Evolutionary conservation across 108 stramenopile genomes (phyloP).

Genomic region (Thalassiosira profunda): DNA sequence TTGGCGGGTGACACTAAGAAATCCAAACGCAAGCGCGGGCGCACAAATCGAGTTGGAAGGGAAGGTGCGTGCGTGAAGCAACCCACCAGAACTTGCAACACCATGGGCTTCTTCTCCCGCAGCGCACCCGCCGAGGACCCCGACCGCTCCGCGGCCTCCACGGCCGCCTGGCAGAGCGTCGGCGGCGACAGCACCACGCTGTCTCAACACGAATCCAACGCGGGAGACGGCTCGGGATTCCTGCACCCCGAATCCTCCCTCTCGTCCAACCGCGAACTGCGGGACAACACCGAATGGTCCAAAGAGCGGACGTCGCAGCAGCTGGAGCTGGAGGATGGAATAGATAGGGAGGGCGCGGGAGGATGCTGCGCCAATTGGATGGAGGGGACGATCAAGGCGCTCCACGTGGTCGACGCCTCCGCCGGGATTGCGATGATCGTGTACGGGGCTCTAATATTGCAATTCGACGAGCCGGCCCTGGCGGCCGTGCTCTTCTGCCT

Average conservation of each 20-base stretch:
- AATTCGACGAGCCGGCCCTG: constrained; percentile 34
- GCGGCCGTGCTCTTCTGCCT: constrained; percentile 35
- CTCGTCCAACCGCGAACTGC: background rate
- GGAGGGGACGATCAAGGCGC: background rate
- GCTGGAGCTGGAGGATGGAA: constrained; percentile 17
- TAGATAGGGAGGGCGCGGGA: background rate
- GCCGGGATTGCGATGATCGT: constrained; percentile 17
- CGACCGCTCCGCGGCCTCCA: too few relatives aligned
- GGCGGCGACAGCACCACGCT: too few relatives aligned
- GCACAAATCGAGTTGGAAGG: too few relatives aligned
- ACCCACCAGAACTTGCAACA: too few relatives aligned
- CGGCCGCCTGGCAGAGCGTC: too few relatives aligned
- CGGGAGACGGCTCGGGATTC: background rate
- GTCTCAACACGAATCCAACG: too few relatives aligned
- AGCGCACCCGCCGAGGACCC: too few relatives aligned
- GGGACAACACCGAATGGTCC: constrained; percentile 9
- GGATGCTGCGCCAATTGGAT: constrained; percentile 21
- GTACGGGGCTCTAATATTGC: constrained; percentile 30
- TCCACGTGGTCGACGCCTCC: constrained; percentile 22
- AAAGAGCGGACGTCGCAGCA: constrained; percentile 33
- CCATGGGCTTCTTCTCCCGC: too few relatives aligned
- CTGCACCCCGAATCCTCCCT: background rate
- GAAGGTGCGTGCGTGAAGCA: too few relatives aligned
- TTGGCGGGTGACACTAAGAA: too few relatives aligned
- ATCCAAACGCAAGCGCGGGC: too few relatives aligned